Conservation (phyloP, 306 rosid species). For the Quercus engelmannii region DNA sequence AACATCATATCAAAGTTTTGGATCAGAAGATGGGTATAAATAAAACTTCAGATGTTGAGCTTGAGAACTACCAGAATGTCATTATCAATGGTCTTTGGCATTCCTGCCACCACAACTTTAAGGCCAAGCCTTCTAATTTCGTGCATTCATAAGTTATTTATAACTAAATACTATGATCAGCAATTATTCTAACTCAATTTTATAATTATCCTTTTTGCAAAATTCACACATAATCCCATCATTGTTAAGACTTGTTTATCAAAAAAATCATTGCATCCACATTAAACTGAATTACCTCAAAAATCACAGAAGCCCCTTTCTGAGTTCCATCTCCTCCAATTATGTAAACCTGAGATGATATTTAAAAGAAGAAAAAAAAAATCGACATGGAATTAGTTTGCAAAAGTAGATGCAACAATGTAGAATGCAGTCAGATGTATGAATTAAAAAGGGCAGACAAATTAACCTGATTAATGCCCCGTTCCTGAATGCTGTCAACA, state of each 20-base stretch:
- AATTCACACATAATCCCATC: background rate
- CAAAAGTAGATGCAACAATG: background rate
- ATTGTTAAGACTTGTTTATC: background rate
- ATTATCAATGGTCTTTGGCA: slow-evolving; percentile 59
- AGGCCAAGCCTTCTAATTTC: slow-evolving; percentile 55
- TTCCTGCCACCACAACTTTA: slow-evolving; percentile 55
- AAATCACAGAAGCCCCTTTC: slow-evolving; percentile 47
- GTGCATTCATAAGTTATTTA: slow-evolving; percentile 12
- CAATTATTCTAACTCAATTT: background rate
- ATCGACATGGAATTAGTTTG: background rate
- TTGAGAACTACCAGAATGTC: slow-evolving; percentile 41
- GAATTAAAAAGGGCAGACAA: background rate
- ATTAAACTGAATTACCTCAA: slow-evolving; percentile 30
- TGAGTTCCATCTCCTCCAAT: slow-evolving; percentile 60
- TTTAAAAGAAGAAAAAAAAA: background rate
- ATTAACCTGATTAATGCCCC: slow-evolving; percentile 53
- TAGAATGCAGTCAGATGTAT: background rate
- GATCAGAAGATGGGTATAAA: background rate
- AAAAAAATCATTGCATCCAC: background rate
- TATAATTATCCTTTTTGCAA: background rate
- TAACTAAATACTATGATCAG: background rate
- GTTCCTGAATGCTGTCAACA: slow-evolving; percentile 52
- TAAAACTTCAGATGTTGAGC: background rate
- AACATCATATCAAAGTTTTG: background rate
- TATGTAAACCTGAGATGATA: slow-evolving; percentile 36